phyloP scores from a whole-genome alignment of 768 basidiomycete genomes.

The Mycena albidolilacea region DNA sequence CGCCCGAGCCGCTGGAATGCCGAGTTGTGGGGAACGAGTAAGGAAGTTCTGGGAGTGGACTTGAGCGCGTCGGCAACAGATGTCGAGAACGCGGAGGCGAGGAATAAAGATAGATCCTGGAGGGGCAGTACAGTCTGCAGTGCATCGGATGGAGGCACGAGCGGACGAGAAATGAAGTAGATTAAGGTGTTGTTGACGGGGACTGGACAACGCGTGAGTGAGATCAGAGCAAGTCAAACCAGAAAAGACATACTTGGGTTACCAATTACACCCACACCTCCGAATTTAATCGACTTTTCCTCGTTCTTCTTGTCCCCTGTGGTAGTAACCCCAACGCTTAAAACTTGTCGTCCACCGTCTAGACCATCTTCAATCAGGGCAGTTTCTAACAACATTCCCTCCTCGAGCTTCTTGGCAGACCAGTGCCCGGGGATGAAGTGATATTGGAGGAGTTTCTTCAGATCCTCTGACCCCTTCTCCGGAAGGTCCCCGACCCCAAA shows the following conservation, averaged over 20 bases:
- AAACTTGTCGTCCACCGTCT: conserved; percentile 77
- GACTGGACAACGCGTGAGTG: conserved; percentile 60
- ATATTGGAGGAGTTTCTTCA: conserved; percentile 84
- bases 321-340: conserved; percentile 73
- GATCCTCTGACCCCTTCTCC: conserved; percentile 73
- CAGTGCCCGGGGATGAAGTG: conserved; percentile 93
- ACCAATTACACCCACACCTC: conserved; percentile 85
- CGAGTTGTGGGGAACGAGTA: conserved; percentile 90
- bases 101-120: conserved; percentile 91
- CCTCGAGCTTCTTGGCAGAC: conserved; percentile 75
- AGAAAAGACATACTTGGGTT: conserved; percentile 72
- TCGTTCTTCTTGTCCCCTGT: conserved; percentile 62
- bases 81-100: conserved; percentile 92
- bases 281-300: conserved; percentile 79
- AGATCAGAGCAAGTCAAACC: conserved; percentile 10
- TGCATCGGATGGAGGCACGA: conserved; percentile 86
- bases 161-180: conserved; percentile 89
- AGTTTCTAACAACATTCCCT: conserved; percentile 86
- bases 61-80: conserved; percentile 81
- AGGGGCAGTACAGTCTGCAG: conserved; percentile 85
- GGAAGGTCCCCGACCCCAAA: conserved; percentile 72
- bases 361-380: conserved; percentile 82
- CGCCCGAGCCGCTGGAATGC: conserved; percentile 90
- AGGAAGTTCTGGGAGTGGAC: conserved; percentile 77
- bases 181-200: conserved; percentile 84